Base-by-base conservation (phyloP, 176 grass and related monocot genomes). In the Triticum dicoccoides region DNA sequence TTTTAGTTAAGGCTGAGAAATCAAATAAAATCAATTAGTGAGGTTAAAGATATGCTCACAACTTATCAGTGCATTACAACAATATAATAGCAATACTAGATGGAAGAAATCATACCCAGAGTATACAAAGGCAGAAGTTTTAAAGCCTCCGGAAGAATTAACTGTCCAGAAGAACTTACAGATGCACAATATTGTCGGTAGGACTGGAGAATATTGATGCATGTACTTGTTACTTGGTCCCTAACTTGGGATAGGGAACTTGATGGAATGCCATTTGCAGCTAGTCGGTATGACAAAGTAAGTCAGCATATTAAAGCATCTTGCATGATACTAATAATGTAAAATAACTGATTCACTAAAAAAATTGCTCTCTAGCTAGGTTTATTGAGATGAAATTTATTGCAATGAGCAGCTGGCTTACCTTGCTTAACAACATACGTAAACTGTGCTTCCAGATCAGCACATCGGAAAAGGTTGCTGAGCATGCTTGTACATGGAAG, bases 121-220 rank as follows among this genome's bases (percentile, higher is more conserved):
- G 89, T 92, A 93, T 97, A 97, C 73, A 97, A 70, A 79, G 94
- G 94, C 76, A 97, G 85, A 33, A 97, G 91, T 82, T 97, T 97
- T 45, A 97, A 85, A 83, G 89, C 94, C 79, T 97, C 94, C 3
- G 94, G 94, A 88, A 97, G 91, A 82, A 93, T 97, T 74, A 97
- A 86, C 82, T 97, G 94, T n/a, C 94, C 94, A 21, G 94, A 88
- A 44, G 94, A 91, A 77, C 87, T 93, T 56, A 97, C 91, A 80
- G 94, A 88, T 32, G 94, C 91, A 61, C 94, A 97, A 82, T 83
- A 90, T 67, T 97, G 93, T 59, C 94, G 87, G 85, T 97, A 97
- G 15, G 94, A 91, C 47, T 91, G 91, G 56, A 97, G 84, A 17
- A 97, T 91, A 89, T 89, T 97, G 80, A 97, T 97, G 68, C 94